A percentile compares a stretch with the other conserved stretches of the same genome.
These are phyloP conservation scores for Pelargonium myrrhifolium DNA, from an alignment of 441 rosid species.

Conservation along the genomic window DNA sequence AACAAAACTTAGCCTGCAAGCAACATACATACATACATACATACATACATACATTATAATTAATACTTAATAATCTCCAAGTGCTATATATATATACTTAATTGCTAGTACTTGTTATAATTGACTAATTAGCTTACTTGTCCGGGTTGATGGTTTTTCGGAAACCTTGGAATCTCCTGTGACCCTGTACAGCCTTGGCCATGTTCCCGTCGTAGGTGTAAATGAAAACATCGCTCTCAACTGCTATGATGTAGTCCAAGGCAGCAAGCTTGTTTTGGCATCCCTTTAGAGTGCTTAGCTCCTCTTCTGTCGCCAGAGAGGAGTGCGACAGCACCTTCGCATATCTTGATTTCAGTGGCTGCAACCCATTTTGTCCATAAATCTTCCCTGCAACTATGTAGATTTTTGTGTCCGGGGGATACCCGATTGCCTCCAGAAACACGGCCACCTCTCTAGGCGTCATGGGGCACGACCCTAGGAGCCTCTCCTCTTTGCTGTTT, in stretches of 20 bases:
- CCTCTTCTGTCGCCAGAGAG: neutral
- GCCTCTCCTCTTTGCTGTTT: slow-evolving; percentile 2
- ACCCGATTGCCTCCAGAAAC: neutral
- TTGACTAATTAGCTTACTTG: too few relatives aligned
- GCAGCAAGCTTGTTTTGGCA: neutral
- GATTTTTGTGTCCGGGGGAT: neutral
- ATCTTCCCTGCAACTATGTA: neutral
- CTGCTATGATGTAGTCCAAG: neutral
- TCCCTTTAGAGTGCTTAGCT: neutral
- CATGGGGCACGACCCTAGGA: neutral
- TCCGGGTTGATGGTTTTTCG: neutral
- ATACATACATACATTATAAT: too few relatives aligned
- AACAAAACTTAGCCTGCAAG: neutral
- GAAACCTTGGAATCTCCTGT: neutral
- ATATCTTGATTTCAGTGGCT: neutral
- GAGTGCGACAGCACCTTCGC: neutral
- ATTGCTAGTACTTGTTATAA: too few relatives aligned
- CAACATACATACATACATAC: too few relatives aligned
- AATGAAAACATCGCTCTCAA: neutral
- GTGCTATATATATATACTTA: too few relatives aligned
- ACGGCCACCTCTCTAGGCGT: neutral
- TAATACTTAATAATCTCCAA: too few relatives aligned
- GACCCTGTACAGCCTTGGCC: neutral
- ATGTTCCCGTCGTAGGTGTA: neutral
- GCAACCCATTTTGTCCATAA: neutral